phyloP scores from a whole-genome alignment of 2,329 filamentous ascomycete species.

The Cytospora paraplurivora region DNA sequence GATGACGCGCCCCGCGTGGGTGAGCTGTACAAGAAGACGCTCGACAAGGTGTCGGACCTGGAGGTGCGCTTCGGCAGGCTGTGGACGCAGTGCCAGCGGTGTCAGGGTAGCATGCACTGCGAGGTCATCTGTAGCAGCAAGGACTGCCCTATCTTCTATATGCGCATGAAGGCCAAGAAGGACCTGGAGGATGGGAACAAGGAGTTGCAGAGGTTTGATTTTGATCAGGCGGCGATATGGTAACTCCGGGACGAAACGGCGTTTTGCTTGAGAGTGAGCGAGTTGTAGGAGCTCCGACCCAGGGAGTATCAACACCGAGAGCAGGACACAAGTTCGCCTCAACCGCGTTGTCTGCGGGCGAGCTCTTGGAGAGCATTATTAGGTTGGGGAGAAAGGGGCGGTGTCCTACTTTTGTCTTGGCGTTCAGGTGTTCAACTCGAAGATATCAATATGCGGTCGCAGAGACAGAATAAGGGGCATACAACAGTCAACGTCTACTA shows the following conservation, averaged over 20 bases:
- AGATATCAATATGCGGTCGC: background rate
- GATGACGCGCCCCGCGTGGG: constrained; percentile 84
- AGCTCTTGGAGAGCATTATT: background rate
- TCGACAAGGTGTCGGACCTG: constrained; percentile 85
- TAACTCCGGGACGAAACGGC: constrained; percentile 34
- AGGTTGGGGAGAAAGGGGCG: background rate
- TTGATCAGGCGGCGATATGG: constrained; percentile 71
- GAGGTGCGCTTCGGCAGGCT: constrained; percentile 90
- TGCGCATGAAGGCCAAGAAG: constrained; percentile 99
- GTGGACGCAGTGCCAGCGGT: constrained; percentile 98
- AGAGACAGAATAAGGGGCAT: background rate
- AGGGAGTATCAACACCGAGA: too few species aligned
- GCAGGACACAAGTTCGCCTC: background rate
- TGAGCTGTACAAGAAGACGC: constrained; percentile 89
- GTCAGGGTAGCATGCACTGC: constrained; percentile 96
- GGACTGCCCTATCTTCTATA: constrained; percentile 99
- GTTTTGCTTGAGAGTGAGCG: too few species aligned
- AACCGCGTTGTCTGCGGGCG: background rate
- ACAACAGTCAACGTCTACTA: constrained; percentile 3
- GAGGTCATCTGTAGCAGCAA: constrained; percentile 96
- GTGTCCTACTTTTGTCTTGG: background rate
- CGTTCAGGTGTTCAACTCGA: background rate
- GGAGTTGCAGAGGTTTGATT: constrained; percentile 87
- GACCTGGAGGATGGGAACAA: constrained; percentile 94
- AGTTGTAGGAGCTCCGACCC: too few species aligned